A percentile compares a stretch with the other conserved stretches of the same genome.
These are phyloP conservation scores for Zasmidium cellare DNA, from an alignment of 2,329 filamentous ascomycete genomes.

Conservation along the genomic window DNA sequence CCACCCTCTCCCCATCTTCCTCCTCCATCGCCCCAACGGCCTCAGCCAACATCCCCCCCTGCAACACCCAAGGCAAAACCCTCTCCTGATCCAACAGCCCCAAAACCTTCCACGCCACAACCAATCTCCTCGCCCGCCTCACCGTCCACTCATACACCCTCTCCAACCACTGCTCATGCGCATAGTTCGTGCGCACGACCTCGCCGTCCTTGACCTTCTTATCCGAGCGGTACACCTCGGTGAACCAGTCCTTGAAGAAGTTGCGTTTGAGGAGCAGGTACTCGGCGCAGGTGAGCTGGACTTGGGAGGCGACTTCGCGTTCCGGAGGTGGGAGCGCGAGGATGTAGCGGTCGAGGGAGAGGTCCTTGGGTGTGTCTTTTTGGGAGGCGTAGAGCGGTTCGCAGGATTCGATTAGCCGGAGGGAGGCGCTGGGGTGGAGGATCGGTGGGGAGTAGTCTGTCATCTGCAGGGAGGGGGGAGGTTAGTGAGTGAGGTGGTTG, in stretches of 20 bases:
- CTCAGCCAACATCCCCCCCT: conserved; percentile 22
- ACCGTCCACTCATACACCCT: conserved; percentile 11
- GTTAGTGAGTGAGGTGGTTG: conserved; percentile 2
- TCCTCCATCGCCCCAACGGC: background rate
- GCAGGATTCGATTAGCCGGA: conserved; percentile 12
- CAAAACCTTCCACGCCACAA: conserved; percentile 24
- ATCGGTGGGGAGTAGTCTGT: conserved; percentile 23
- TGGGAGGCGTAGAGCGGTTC: background rate
- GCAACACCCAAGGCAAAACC: conserved; percentile 20
- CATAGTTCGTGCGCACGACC: conserved; percentile 13
- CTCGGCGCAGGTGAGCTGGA: conserved; percentile 19
- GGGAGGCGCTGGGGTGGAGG: conserved; percentile 17
- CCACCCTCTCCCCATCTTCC: no score
- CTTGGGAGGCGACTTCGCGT: conserved; percentile 15
- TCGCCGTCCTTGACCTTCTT: conserved; percentile 10
- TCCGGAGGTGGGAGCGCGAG: conserved; percentile 20
- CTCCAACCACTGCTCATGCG: conserved; percentile 23
- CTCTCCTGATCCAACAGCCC: conserved; percentile 27
- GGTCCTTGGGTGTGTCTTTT: conserved; percentile 4
- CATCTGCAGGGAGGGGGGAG: background rate
- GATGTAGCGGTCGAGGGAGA: conserved; percentile 23
- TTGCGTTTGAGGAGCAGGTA: conserved; percentile 27
- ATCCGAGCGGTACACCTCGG: conserved; percentile 10
- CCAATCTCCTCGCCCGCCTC: conserved; percentile 20
- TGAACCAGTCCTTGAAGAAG: conserved; percentile 22